phyloP scores from a whole-genome alignment of 2,329 filamentous ascomycete genomes.

The Paecilomyces dactylethromorphus region DNA sequence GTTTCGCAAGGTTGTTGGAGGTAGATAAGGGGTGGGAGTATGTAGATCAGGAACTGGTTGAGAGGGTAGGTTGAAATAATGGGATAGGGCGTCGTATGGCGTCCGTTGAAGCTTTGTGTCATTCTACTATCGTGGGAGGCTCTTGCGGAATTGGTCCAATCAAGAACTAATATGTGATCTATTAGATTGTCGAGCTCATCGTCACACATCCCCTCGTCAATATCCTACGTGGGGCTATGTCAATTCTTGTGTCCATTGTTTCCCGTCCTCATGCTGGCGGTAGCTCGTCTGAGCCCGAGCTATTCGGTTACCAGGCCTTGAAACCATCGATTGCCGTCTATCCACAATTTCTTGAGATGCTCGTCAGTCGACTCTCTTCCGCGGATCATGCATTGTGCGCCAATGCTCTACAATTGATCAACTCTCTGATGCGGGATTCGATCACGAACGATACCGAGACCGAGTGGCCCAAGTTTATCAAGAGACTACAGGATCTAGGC shows the following conservation, averaged over 20 bases:
- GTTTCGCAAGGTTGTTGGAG: constrained; percentile 78
- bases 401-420: constrained; percentile 91
- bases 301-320: constrained; percentile 82
- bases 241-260: constrained; percentile 88
- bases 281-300: constrained; percentile 48
- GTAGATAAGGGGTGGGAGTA: constrained; percentile 96
- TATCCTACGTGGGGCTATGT: constrained; percentile 93
- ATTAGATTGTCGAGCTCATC: constrained; percentile 76
- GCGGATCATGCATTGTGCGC: constrained; percentile 94
- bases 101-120: not conserved
- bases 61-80: constrained; percentile 45
- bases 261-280: constrained; percentile 66
- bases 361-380: constrained; percentile 84
- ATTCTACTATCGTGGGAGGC: not conserved
- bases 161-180: not conserved
- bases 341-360: constrained; percentile 88
- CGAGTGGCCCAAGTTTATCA: constrained; percentile 95
- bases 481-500: constrained; percentile 83
- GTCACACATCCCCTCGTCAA: constrained; percentile 95
- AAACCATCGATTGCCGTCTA: constrained; percentile 88
- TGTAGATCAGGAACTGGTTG: constrained; percentile 47
- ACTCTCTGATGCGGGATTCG: constrained; percentile 87
- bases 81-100: constrained; percentile 1
- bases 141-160: not conserved
- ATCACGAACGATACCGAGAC: constrained; percentile 69